A percentile compares a stretch with the other conserved stretches of the same genome.
phyloP scores from a whole-genome alignment of 129 eudicot species.

The Flaveria bidentis region DNA sequence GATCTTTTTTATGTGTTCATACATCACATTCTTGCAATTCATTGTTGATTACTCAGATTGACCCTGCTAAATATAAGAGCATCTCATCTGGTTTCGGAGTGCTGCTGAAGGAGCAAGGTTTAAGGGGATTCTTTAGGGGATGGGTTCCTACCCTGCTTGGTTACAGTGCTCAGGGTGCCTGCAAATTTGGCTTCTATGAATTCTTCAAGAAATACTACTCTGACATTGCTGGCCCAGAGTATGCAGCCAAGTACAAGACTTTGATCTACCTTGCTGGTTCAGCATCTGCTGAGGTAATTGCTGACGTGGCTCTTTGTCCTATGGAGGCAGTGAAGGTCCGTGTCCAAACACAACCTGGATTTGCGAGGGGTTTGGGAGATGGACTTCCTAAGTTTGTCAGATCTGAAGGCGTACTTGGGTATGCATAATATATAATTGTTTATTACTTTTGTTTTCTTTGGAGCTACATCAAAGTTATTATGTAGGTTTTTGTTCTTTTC shows the following conservation, averaged over 20 bases:
- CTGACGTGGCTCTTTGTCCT: constrained; percentile 86
- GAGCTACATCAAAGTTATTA: background rate
- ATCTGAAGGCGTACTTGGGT: constrained; percentile 91
- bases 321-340: constrained; percentile 91
- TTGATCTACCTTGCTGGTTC: constrained; percentile 86
- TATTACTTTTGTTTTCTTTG: background rate
- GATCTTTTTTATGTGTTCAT: no score
- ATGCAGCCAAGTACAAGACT: constrained; percentile 85
- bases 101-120: constrained; percentile 75
- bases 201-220: constrained; percentile 92
- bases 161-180: constrained; percentile 93
- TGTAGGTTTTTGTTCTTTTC: background rate
- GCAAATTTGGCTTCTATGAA: constrained; percentile 90
- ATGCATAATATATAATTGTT: constrained; percentile 4
- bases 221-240: constrained; percentile 82
- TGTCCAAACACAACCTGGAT: constrained; percentile 95
- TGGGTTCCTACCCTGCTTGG: constrained; percentile 87
- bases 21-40: no score
- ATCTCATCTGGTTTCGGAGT: constrained; percentile 83
- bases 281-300: constrained; percentile 90
- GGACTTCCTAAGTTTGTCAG: constrained; percentile 80
- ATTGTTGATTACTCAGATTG: constrained; percentile 49
- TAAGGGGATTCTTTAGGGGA: constrained; percentile 76
- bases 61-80: constrained; percentile 81
- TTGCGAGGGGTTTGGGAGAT: constrained; percentile 85